These are phyloP conservation scores for Trichoderma polysporum DNA, from an alignment of 2,329 filamentous ascomycete genomes.

Conservation along the genomic window DNA sequence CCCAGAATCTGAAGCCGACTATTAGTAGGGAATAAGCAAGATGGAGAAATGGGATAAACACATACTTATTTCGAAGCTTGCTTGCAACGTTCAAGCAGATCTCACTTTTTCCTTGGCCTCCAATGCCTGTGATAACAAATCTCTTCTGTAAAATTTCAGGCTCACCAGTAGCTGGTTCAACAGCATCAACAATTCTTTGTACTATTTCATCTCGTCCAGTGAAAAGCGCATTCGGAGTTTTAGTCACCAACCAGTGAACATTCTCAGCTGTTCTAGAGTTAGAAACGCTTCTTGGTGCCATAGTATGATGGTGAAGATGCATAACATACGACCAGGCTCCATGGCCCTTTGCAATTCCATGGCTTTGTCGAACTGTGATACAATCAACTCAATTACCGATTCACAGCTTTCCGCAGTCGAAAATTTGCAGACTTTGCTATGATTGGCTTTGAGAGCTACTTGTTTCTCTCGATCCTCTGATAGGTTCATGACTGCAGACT, in stretches of 20 bases:
- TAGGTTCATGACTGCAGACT: not conserved
- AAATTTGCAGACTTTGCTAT: slow-evolving; percentile 19
- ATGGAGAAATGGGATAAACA: not conserved
- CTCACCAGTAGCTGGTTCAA: not conserved
- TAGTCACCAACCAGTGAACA: not conserved
- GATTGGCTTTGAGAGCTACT: not conserved
- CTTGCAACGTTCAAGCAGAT: slow-evolving; percentile 2
- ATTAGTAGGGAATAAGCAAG: not conserved
- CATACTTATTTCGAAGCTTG: slow-evolving; percentile 9
- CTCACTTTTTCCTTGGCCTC: slow-evolving; percentile 17
- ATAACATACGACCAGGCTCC: slow-evolving; percentile 5
- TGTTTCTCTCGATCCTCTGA: not conserved
- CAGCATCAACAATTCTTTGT: not conserved
- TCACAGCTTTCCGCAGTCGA: not conserved
- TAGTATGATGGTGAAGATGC: not conserved
- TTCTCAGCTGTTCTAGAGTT: not conserved
- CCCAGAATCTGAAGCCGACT: not conserved
- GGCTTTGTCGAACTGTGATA: not conserved
- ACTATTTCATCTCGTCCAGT: slow-evolving; percentile 10
- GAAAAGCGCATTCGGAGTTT: not conserved
- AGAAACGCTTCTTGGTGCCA: not conserved
- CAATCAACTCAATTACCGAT: not conserved
- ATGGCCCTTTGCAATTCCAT: not conserved
- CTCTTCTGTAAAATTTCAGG: not conserved
- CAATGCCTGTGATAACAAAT: slow-evolving; percentile 11